Conservation (phyloP, 768 basidiomycete species). For the Russula vinacea region DNA sequence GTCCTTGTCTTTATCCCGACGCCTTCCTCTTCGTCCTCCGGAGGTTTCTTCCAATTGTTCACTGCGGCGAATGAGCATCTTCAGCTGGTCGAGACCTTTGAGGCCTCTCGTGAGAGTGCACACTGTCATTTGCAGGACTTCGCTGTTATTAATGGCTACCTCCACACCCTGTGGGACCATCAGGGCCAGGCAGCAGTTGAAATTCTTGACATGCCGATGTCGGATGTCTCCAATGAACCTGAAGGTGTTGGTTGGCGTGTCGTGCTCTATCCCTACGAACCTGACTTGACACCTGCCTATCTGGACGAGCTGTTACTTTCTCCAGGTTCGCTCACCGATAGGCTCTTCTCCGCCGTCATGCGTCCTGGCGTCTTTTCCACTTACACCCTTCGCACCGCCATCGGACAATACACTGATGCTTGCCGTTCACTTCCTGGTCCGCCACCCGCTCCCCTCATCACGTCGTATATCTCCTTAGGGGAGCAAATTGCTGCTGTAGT, state of each 20-base stretch:
- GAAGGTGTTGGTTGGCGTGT: slow-evolving; percentile 48
- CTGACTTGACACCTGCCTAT: slow-evolving; percentile 78
- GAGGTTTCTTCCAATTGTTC: slow-evolving; percentile 77
- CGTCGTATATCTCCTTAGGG: slow-evolving; percentile 60
- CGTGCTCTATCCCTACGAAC: slow-evolving; percentile 62
- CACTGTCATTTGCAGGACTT: slow-evolving; percentile 81
- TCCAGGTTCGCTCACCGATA: slow-evolving; percentile 68
- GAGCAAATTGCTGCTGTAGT: slow-evolving; percentile 82
- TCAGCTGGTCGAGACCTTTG: slow-evolving; percentile 54
- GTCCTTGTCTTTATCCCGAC: slow-evolving; percentile 74
- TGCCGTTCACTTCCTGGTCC: slow-evolving; percentile 64
- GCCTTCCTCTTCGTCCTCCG: slow-evolving; percentile 56
- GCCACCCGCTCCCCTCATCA: slow-evolving; percentile 53
- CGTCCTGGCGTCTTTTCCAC: slow-evolving; percentile 85
- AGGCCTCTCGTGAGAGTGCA: slow-evolving; percentile 56
- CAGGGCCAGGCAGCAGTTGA: slow-evolving; percentile 74
- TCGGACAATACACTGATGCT: slow-evolving; percentile 76
- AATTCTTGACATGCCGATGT: slow-evolving; percentile 47
- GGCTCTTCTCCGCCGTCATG: slow-evolving; percentile 80
- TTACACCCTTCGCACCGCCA: slow-evolving; percentile 73
- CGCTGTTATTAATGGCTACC: slow-evolving; percentile 47
- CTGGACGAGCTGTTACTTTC: slow-evolving; percentile 79
- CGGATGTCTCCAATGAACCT: slow-evolving; percentile 36
- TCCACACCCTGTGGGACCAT: slow-evolving; percentile 78
- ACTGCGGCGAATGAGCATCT: slow-evolving; percentile 56